Evolutionary conservation across 768 basidiomycete species (phyloP).

Genomic region (Paxillus involutus): DNA sequence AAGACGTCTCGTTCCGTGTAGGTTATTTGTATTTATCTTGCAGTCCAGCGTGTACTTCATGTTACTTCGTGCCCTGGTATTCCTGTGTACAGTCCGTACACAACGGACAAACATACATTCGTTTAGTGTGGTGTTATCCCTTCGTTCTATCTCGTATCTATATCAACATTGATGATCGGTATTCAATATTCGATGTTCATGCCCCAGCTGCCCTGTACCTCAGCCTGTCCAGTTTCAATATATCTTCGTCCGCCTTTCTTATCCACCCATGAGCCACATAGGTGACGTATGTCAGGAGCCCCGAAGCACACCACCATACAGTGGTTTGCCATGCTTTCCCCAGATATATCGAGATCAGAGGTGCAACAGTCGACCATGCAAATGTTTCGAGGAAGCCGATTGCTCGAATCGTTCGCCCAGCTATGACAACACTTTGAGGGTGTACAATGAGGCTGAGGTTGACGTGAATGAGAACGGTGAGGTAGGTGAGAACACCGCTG

Average conservation of each 20-base stretch:
- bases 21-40: neutral
- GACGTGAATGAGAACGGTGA: slow-evolving; percentile 51
- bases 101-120: neutral
- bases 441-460: slow-evolving; percentile 48
- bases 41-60: neutral
- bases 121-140: neutral
- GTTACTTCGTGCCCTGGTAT: neutral
- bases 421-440: slow-evolving; percentile 31
- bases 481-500: slow-evolving; percentile 43
- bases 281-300: slow-evolving; percentile 41
- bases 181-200: slow-evolving; percentile 20
- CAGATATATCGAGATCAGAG: slow-evolving; percentile 47
- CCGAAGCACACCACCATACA: slow-evolving; percentile 52
- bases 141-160: neutral
- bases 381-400: slow-evolving; percentile 33
- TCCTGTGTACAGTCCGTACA: too few species aligned
- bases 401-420: slow-evolving; percentile 27
- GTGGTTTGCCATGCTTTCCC: slow-evolving; percentile 52
- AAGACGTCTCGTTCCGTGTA: neutral
- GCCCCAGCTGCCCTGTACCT: slow-evolving; percentile 58
- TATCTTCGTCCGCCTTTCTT: slow-evolving; percentile 42
- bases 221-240: slow-evolving; percentile 51
- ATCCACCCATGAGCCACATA: slow-evolving; percentile 48
- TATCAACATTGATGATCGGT: neutral
- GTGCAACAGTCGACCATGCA: slow-evolving; percentile 45